phyloP scores from a whole-genome alignment of 1,284 basidiomycete species.

The Rhodotorula sp. region DNA sequence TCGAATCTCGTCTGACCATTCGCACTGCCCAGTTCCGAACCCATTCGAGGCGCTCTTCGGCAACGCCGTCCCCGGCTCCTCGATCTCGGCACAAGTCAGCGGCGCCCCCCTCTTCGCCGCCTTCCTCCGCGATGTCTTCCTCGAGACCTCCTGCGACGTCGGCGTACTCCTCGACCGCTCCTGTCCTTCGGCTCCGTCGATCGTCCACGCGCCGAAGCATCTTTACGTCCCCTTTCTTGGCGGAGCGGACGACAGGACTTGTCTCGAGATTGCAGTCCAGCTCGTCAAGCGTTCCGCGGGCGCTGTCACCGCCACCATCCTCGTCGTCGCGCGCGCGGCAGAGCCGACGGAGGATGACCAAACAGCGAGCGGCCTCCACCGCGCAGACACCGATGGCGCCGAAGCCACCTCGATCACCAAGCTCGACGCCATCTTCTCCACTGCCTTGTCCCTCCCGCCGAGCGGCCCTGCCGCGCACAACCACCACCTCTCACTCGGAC shows the following conservation, averaged over 20 bases:
- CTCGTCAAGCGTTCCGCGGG: slow-evolving; percentile 58
- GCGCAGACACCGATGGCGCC: not conserved
- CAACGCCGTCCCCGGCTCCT: not conserved
- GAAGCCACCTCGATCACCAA: not conserved
- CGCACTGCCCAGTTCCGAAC: slow-evolving; percentile 32
- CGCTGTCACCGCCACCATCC: slow-evolving; percentile 64
- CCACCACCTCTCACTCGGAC: not conserved
- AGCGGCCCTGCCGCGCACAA: not conserved
- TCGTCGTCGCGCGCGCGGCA: slow-evolving; percentile 55
- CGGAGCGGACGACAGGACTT: slow-evolving; percentile 84
- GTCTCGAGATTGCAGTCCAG: slow-evolving; percentile 73
- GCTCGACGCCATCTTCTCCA: too few relatives aligned
- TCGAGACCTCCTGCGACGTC: slow-evolving; percentile 51
- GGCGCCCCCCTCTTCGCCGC: slow-evolving; percentile 14
- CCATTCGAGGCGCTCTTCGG: slow-evolving; percentile 65
- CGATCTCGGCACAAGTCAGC: slow-evolving; percentile 60
- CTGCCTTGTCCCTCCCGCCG: not conserved
- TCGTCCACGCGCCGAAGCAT: slow-evolving; percentile 52
- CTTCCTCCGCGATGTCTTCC: slow-evolving; percentile 19
- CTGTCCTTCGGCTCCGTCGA: not conserved
- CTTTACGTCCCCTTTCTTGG: slow-evolving; percentile 87
- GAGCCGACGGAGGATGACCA: slow-evolving; percentile 37
- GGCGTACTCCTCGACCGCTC: slow-evolving; percentile 75
- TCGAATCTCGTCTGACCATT: slow-evolving; percentile 31
- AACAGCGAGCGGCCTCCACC: slow-evolving; percentile 42